Conservation (phyloP, 495 filamentous ascomycete species). For the Neurospora sp. region DNA sequence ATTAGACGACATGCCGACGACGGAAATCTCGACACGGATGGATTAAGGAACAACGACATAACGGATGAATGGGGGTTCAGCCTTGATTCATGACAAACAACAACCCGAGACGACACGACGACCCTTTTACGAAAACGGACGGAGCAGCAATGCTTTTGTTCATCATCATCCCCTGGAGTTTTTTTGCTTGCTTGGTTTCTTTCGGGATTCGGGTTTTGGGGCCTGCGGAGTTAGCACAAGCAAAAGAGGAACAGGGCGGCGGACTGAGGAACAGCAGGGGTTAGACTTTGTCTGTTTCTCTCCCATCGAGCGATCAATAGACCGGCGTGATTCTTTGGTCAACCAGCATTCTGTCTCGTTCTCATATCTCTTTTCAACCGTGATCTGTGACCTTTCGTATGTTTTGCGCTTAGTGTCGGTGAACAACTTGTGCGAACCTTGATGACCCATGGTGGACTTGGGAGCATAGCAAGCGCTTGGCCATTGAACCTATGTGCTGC, state of each 20-base stretch:
- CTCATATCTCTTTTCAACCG: not conserved
- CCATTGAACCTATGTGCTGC: not conserved
- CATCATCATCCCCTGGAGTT: not conserved
- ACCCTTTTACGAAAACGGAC: not conserved
- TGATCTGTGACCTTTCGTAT: not conserved
- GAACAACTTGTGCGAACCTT: not conserved
- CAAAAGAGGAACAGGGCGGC: not conserved
- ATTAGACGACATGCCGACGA: not conserved
- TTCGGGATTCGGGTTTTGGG: not conserved
- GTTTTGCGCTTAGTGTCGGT: not conserved
- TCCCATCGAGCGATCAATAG: not conserved
- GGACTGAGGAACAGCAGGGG: not conserved
- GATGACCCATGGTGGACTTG: not conserved
- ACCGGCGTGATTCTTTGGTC: not conserved
- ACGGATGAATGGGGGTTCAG: not conserved
- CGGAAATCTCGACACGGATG: not conserved
- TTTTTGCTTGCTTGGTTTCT: not conserved
- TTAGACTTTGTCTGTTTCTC: not conserved
- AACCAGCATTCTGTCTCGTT: not conserved
- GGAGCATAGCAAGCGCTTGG: not conserved
- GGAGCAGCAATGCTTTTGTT: not conserved
- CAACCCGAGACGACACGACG: not conserved
- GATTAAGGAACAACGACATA: not conserved
- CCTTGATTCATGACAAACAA: not conserved
- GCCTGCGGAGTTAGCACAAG: not conserved